Base-by-base conservation (phyloP, 352 stramenopile species). In the Globisporangium lucens region DNA sequence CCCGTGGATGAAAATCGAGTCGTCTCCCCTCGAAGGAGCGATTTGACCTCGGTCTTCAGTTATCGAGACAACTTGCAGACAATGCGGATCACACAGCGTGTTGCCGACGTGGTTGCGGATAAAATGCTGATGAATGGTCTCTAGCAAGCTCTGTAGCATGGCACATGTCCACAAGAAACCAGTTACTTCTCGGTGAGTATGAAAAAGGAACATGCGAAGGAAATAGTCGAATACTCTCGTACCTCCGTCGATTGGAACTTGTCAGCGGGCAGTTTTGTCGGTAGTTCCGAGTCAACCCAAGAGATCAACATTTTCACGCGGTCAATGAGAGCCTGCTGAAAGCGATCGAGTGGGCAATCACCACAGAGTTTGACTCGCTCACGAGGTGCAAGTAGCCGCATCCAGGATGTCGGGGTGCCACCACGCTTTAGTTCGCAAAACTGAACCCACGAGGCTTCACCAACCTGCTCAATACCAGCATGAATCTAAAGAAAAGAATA, bases 61-160 rank as follows among this genome's bases (percentile, higher is more conserved):
- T 2, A 90, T 67, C 0, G 71, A 71, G 0, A 79, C 58, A 3
- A 83, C 59, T 24, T 69, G 74, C 29, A 90, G 41, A 27, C 82
- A 90, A 41, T 76, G 59, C 3, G 68, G 30, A 7, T 43, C 59
- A n/a, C 79, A 89, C n/a, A 79, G 47, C 13, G 62, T 65, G 36
- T 49, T 76, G 1, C 75, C 76, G 8, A 80, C 72, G 33, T 80
- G 55, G 10, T 83, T 87, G 8, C 79, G 82, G 24, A 83, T 53
- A 33, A 89, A 86, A 61, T 90, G 73, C 36, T 87, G 82, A 33
- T 90, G 82, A 57, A 86, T 77, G 6, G 77, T 66, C 29, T 87
- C 79, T 1, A 87, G 63, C 1, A 85, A 67, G 60, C 65, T 76
- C 78, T 89, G n/a, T 17, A 24, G 24, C 24, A 24, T 24, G 24